Evolutionary conservation across 2,329 filamentous ascomycete genomes (phyloP).

Genomic region (Metarhizium anisopliae): DNA sequence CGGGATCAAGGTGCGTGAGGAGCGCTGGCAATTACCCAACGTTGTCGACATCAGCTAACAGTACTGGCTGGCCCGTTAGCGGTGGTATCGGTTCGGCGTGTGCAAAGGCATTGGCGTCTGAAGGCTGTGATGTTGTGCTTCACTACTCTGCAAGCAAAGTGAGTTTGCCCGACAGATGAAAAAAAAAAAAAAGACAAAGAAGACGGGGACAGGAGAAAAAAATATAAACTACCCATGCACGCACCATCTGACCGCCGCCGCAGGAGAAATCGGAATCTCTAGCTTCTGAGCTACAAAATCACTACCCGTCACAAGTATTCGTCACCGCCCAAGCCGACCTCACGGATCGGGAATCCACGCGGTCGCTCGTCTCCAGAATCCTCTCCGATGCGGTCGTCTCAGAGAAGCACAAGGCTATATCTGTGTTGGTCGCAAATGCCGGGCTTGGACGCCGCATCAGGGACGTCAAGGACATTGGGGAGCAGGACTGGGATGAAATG

Average conservation of each 20-base stretch:
- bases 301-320: constrained; percentile 5
- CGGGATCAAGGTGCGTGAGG: constrained; percentile 6
- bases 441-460: constrained; percentile 6
- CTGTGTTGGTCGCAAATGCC: constrained; percentile 7
- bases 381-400: not conserved
- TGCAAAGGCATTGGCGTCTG: constrained; percentile 2
- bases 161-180: not conserved
- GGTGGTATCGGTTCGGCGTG: constrained; percentile 7
- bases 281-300: not conserved
- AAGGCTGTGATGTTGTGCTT: constrained; percentile 6
- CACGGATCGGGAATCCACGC: constrained; percentile 3
- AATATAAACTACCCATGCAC: no score
- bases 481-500: constrained; percentile 7
- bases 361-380: not conserved
- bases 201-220: no score
- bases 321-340: constrained; percentile 4
- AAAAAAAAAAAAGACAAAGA: not conserved
- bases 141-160: constrained; percentile 7
- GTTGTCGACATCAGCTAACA: not conserved
- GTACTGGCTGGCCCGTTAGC: not conserved
- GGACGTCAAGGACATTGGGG: constrained; percentile 3
- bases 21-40: not conserved
- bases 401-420: constrained; percentile 1
- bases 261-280: constrained; percentile 5
- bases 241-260: not conserved